Evolutionary conservation across 1,139 yeast species (phyloP), one percentile per base, ranked within the genome.

Genomic region (Kurtzmaniella quercitrusa): DNA sequence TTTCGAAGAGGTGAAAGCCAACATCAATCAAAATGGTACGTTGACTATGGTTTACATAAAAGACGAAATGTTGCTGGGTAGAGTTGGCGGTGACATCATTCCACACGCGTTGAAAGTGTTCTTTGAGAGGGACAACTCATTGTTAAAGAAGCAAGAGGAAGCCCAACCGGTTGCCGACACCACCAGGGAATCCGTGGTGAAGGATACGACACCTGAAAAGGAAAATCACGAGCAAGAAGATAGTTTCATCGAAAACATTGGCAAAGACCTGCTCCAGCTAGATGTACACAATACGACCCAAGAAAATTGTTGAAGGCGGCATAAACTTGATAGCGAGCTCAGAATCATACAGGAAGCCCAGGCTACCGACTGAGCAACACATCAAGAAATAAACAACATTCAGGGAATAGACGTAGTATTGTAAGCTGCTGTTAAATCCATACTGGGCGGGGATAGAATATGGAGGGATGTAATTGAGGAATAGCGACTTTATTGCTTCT

Each of bases 71-170:
- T 43, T 40, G 43, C 17, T 23, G 8, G 24, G 7, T n/a, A 21
- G 25, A 21, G 7, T 23, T n/a, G 17, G 9, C 11, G 25, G n/a
- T 18, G 37, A 16, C 12, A 19, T 36, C 5, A 37, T 41, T 8
- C 46, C 44, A 16, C 41, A 38, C 17, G 38, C 39, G 3, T 45
- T 44, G 21, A 15, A 38, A 12, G 33, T 23, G 5, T 44, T 44
- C 33, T 44, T 44, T 31, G 34, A 34, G n/a, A 25, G 44, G 11
- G 46, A 44, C 17, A 44, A 44, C 25, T 17, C 27, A 19, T 34
- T 17, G 31, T 18, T 19, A n/a, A 21, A 38, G 38, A 17, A 36
- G 10, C 27, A 36, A 12, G 15, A 14, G 27, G 16, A 36, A 18
- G 16, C 21, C 9, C 36, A 8, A 19, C 27, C 23, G 19, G 27